Conservation (phyloP, 495 filamentous ascomycete genomes). For the Neohortaea acidophila region DNA sequence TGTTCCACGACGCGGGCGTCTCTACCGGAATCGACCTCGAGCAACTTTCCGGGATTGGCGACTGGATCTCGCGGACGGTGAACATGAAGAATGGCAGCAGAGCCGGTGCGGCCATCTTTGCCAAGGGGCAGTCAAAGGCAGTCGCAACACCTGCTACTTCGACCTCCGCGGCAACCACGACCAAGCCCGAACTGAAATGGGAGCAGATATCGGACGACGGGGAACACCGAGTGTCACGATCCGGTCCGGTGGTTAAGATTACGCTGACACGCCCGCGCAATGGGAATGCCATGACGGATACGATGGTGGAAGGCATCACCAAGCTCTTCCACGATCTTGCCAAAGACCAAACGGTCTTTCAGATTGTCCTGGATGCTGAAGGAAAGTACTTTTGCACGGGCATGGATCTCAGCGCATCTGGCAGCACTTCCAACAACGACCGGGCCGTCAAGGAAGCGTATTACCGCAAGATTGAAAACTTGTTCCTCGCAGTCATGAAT, state of each 20-base stretch:
- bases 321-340: slow-evolving; percentile 15
- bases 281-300: slow-evolving; percentile 25
- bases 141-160: background rate
- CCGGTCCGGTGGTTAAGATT: slow-evolving; percentile 24
- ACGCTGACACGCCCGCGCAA: slow-evolving; percentile 25
- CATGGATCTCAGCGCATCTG: slow-evolving; percentile 24
- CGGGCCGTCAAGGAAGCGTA: slow-evolving; percentile 19
- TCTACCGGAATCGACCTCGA: slow-evolving; percentile 28
- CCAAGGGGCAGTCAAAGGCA: slow-evolving; percentile 7
- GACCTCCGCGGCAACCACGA: background rate
- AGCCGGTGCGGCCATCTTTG: slow-evolving; percentile 23
- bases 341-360: slow-evolving; percentile 19
- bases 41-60: slow-evolving; percentile 24
- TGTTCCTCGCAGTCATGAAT: slow-evolving; percentile 25
- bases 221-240: slow-evolving; percentile 15
- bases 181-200: background rate
- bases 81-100: slow-evolving; percentile 22
- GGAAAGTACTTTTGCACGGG: slow-evolving; percentile 33
- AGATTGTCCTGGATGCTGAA: slow-evolving; percentile 24
- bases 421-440: slow-evolving; percentile 4
- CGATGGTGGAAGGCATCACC: slow-evolving; percentile 23
- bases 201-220: background rate
- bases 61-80: slow-evolving; percentile 29
- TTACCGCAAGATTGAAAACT: slow-evolving; percentile 16
- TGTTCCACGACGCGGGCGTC: slow-evolving; percentile 30